Evolutionary conservation across 495 filamentous ascomycete genomes (phyloP).

Genomic region (Neurospora sp.): DNA sequence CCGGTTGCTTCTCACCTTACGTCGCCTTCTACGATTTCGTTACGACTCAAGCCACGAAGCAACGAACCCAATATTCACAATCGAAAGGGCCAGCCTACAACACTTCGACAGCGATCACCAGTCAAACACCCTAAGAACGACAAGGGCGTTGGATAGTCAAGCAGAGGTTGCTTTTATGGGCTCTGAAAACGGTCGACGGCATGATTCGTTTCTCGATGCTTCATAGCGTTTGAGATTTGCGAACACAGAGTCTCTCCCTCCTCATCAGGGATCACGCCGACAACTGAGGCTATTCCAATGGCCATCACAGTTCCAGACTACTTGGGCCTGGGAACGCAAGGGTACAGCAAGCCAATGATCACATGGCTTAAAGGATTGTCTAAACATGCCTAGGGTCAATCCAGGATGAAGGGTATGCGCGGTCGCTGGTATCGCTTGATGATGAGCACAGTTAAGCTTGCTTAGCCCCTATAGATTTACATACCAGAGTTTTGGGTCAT

Average conservation of each 20-base stretch:
- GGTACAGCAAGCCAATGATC: not conserved
- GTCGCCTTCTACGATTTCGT: not conserved
- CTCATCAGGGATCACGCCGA: not conserved
- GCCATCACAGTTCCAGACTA: not conserved
- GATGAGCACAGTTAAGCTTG: not conserved
- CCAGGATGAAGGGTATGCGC: not conserved
- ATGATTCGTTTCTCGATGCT: not conserved
- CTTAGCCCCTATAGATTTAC: not conserved
- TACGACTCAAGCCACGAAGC: not conserved
- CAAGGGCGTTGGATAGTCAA: not conserved
- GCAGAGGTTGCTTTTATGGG: not conserved
- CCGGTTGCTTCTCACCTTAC: constrained; percentile 1
- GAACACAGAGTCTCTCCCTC: not conserved
- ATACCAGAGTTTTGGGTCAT: not conserved
- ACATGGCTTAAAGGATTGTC: not conserved
- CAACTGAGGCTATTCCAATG: not conserved
- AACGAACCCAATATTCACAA: not conserved
- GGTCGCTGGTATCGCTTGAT: not conserved
- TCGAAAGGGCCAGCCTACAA: not conserved
- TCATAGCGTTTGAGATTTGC: not conserved
- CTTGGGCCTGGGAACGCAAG: not conserved
- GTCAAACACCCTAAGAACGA: not conserved
- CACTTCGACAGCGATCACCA: not conserved
- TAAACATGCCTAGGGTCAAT: not conserved
- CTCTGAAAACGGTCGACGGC: not conserved